phyloP scores from a whole-genome alignment of 2,329 filamentous ascomycete genomes.

The Neonectria magnoliae region DNA sequence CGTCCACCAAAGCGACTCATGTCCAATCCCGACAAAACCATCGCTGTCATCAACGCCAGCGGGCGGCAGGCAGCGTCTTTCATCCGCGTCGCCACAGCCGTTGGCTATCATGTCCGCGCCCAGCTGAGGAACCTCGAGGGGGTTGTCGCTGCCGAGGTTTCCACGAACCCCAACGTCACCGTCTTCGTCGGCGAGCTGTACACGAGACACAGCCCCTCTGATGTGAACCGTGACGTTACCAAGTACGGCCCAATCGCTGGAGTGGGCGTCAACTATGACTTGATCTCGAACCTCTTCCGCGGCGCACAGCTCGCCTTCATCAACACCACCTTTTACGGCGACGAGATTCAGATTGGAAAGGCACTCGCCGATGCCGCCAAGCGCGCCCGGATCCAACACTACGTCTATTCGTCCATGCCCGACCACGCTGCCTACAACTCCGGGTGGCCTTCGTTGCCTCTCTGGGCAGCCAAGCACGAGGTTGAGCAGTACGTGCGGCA shows the following conservation, averaged over 20 bases:
- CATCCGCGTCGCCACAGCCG: slow-evolving; percentile 90
- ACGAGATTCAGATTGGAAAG: slow-evolving; percentile 90
- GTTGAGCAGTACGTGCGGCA: slow-evolving; percentile 91
- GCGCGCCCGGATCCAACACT: slow-evolving; percentile 85
- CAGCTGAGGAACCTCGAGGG: slow-evolving; percentile 90
- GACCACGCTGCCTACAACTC: slow-evolving; percentile 85
- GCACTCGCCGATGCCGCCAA: slow-evolving; percentile 91
- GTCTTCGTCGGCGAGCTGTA: slow-evolving; percentile 73
- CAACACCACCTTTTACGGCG: slow-evolving; percentile 97
- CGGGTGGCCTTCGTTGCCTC: slow-evolving; percentile 82
- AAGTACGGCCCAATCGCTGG: slow-evolving; percentile 70
- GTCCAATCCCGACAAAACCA: slow-evolving; percentile 76
- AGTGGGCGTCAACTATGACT: slow-evolving; percentile 73
- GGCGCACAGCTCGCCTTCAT: slow-evolving; percentile 92
- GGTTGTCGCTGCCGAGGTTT: slow-evolving; percentile 87
- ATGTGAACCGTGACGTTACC: slow-evolving; percentile 71
- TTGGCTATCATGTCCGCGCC: slow-evolving; percentile 92
- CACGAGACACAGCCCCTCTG: slow-evolving; percentile 61
- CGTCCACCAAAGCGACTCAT: slow-evolving; percentile 68
- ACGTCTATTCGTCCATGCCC: slow-evolving; percentile 97
- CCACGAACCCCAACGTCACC: slow-evolving; percentile 78
- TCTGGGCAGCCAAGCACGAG: slow-evolving; percentile 93
- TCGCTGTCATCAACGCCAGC: slow-evolving; percentile 94
- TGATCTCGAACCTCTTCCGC: slow-evolving; percentile 82
- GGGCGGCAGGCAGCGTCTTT: slow-evolving; percentile 96